Evolutionary conservation across 139 green algal genomes (phyloP).

Genomic region (Desmodesmus armatus): DNA sequence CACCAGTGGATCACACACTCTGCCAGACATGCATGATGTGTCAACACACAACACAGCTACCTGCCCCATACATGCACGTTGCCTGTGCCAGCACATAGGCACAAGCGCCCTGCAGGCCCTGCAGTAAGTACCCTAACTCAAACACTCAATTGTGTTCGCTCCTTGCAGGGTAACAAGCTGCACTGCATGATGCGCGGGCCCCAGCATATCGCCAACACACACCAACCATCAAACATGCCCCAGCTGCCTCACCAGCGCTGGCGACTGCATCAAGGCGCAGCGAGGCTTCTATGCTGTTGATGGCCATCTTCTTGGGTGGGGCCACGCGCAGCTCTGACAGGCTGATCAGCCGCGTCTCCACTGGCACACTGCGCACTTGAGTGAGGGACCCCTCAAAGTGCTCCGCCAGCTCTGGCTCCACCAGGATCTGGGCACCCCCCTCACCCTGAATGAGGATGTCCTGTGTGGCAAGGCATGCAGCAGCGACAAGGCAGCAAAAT

Average conservation of each 20-base stretch:
- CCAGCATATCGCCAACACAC: no score
- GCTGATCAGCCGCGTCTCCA: conserved; percentile 51
- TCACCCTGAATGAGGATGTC: conserved; percentile 88
- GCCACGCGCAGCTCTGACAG: conserved; percentile 65
- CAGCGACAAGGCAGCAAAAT: background rate
- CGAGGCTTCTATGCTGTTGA: conserved; percentile 77
- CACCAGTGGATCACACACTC: no score
- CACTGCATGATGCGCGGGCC: no score
- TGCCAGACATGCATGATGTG: no score
- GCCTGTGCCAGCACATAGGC: no score
- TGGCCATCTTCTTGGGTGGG: conserved; percentile 57
- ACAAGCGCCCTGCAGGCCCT: no score
- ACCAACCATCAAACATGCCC: no score
- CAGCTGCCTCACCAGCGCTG: conserved; percentile 61
- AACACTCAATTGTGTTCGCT: no score
- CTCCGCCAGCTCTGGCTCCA: conserved; percentile 73
- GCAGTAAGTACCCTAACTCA: no score
- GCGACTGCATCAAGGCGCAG: conserved; percentile 85
- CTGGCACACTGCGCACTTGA: conserved; percentile 76
- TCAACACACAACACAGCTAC: no score
- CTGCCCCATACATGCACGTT: no score
- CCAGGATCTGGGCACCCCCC: conserved; percentile 78
- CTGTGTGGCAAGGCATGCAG: background rate
- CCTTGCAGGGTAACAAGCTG: no score
- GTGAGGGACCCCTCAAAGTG: conserved; percentile 65